A percentile compares a stretch with the other conserved stretches of the same genome.
These are phyloP conservation scores for Diddensiella transvaalensis DNA, from an alignment of 805 yeast species.

Conservation along the genomic window DNA sequence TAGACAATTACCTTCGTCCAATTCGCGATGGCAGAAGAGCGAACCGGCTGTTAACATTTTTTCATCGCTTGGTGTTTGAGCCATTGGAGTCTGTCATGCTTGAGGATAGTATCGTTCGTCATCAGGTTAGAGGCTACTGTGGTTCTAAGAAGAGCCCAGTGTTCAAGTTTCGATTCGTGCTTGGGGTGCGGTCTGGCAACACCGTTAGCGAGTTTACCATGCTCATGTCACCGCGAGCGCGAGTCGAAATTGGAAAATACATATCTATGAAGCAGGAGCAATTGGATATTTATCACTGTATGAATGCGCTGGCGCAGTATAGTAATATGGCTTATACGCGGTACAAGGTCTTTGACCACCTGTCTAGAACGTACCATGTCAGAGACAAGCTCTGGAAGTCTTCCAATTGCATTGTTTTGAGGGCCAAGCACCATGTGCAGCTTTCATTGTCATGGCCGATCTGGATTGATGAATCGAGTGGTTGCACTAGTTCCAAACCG, in stretches of 20 bases:
- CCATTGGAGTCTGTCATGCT: conserved; percentile 1
- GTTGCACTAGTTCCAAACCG: neutral
- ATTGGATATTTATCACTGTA: conserved; percentile 8
- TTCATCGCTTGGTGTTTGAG: conserved; percentile 9
- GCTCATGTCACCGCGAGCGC: conserved; percentile 10
- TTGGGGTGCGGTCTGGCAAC: conserved; percentile 3
- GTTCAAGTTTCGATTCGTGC: conserved; percentile 9
- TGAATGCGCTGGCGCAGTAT: conserved; percentile 22
- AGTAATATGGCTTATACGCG: conserved; percentile 13
- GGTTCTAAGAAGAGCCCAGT: conserved; percentile 1
- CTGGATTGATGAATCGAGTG: neutral
- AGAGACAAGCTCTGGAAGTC: conserved; percentile 13
- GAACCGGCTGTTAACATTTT: conserved; percentile 2
- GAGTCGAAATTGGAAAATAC: conserved; percentile 16
- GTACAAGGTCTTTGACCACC: conserved; percentile 13
- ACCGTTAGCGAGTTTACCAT: conserved; percentile 4
- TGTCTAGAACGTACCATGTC: conserved; percentile 5
- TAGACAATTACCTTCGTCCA: conserved; percentile 12
- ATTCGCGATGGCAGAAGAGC: conserved; percentile 11
- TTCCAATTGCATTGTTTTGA: conserved; percentile 6
- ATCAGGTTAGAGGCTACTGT: conserved; percentile 11
- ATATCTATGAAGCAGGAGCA: neutral
- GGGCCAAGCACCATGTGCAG: neutral
- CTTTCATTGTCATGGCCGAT: conserved; percentile 6
- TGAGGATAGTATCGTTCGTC: conserved; percentile 4